phyloP scores from a whole-genome alignment of 1,284 basidiomycete species.

The Microbotryum lychnidis-dioicae region DNA sequence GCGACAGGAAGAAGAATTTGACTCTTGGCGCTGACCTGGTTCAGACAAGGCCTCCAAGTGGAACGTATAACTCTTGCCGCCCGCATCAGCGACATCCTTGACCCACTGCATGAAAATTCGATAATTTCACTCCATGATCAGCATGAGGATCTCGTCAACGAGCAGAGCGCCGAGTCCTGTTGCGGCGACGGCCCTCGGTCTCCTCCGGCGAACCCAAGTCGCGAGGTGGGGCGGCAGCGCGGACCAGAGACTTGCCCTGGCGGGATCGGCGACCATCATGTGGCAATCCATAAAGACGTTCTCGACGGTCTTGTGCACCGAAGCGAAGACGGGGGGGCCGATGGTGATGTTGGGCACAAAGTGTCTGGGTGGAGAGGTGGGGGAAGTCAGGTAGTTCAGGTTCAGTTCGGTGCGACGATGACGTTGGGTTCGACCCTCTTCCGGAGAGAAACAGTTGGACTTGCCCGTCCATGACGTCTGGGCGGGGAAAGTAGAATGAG shows the following conservation, averaged over 20 bases:
- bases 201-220: too few species aligned
- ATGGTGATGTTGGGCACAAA: conserved; percentile 95
- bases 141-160: neutral
- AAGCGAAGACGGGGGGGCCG: conserved; percentile 84
- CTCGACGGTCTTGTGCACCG: conserved; percentile 80
- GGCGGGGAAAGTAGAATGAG: neutral
- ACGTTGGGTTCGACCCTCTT: neutral
- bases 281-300: conserved; percentile 99
- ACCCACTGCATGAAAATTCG: conserved; percentile 65
- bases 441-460: conserved; percentile 2
- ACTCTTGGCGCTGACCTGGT: conserved; percentile 47
- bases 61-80: conserved; percentile 92
- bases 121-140: neutral
- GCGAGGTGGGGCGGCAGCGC: neutral
- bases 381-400: neutral
- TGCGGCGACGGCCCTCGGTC: neutral
- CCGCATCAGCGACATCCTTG: conserved; percentile 86
- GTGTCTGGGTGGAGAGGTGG: conserved; percentile 52
- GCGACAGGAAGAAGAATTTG: neutral
- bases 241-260: conserved; percentile 52
- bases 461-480: conserved; percentile 95
- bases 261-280: conserved; percentile 98
- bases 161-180: neutral
- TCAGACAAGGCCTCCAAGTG: conserved; percentile 78
- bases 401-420: neutral